Evolutionary conservation across 2,329 filamentous ascomycete genomes (phyloP).

Genomic region (Ophiostoma angusticollis): DNA sequence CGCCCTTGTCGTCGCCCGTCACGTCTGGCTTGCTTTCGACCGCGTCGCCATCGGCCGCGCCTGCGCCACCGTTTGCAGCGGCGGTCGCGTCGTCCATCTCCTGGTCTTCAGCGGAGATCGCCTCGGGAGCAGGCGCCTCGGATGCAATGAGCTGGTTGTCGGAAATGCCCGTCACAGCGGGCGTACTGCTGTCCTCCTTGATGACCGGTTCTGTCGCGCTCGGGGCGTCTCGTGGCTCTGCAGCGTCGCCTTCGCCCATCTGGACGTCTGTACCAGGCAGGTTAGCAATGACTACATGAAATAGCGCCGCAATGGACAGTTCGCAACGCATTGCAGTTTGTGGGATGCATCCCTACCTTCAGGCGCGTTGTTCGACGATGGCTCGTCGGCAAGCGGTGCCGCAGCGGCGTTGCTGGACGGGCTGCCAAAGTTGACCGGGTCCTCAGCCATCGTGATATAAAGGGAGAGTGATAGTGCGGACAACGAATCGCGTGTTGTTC

Average conservation of each 20-base stretch:
- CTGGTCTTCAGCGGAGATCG: slow-evolving; percentile 54
- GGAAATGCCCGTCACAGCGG: slow-evolving; percentile 37
- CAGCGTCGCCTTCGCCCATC: slow-evolving; percentile 41
- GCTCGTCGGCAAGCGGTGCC: slow-evolving; percentile 38
- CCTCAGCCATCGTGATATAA: slow-evolving; percentile 41
- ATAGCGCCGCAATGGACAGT: not conserved
- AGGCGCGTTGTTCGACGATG: slow-evolving; percentile 20
- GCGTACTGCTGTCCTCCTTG: slow-evolving; percentile 49
- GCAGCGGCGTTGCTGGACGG: slow-evolving; percentile 42
- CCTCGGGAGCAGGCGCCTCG: slow-evolving; percentile 48
- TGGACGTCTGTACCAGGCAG: slow-evolving; percentile 38
- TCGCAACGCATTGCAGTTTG: not conserved
- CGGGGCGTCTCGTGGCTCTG: slow-evolving; percentile 3
- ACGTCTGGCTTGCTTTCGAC: slow-evolving; percentile 9
- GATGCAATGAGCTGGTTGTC: slow-evolving; percentile 61
- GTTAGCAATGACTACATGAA: too few relatives aligned
- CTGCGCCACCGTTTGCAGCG: slow-evolving; percentile 2
- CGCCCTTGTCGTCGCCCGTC: slow-evolving; percentile 5
- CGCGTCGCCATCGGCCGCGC: not conserved
- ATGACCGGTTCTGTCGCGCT: slow-evolving; percentile 31
- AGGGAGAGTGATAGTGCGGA: not conserved
- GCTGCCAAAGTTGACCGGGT: slow-evolving; percentile 43
- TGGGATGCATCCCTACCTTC: slow-evolving; percentile 31
- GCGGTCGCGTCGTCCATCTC: slow-evolving; percentile 56
- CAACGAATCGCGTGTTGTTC: not conserved